phyloP scores from a whole-genome alignment of 2,329 filamentous ascomycete genomes.

The Ceratocystis harringtonii region DNA sequence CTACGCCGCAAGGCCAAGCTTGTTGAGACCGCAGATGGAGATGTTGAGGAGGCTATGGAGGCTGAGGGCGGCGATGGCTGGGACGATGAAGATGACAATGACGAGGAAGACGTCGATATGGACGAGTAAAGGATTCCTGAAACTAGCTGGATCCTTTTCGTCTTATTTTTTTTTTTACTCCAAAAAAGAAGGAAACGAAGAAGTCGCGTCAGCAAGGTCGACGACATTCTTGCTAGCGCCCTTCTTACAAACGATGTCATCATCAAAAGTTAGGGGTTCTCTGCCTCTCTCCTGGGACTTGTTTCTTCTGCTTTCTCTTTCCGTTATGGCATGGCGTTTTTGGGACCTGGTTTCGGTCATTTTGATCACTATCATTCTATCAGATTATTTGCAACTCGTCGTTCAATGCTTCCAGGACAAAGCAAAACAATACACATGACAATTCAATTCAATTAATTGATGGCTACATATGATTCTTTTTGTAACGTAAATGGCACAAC shows the following conservation, averaged over 20 bases:
- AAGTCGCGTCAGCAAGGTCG: not conserved
- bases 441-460: too few relatives aligned
- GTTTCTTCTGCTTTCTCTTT: conserved; percentile 16
- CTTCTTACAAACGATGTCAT: not conserved
- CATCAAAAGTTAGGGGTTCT: conserved; percentile 11
- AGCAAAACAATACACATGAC: not conserved
- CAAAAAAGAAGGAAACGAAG: not conserved
- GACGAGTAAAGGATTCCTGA: conserved; percentile 24
- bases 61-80: conserved; percentile 21
- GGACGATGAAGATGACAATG: conserved; percentile 25
- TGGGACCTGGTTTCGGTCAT: conserved; percentile 16
- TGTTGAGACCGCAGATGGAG: conserved; percentile 20
- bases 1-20: conserved; percentile 22
- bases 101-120: conserved; percentile 28
- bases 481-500: not conserved
- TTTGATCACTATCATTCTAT: conserved; percentile 17
- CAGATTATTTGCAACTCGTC: conserved; percentile 10
- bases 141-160: conserved; percentile 16
- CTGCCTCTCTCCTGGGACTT: conserved; percentile 9
- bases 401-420: conserved; percentile 4
- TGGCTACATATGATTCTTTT: too few relatives aligned
- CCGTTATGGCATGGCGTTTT: conserved; percentile 17
- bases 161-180: not conserved
- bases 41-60: conserved; percentile 20
- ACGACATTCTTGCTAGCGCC: not conserved